A percentile compares a stretch with the other conserved stretches of the same genome.
Evolutionary conservation across 805 yeast genomes (phyloP).

Genomic region (Saccharomycopsis schoenii): DNA sequence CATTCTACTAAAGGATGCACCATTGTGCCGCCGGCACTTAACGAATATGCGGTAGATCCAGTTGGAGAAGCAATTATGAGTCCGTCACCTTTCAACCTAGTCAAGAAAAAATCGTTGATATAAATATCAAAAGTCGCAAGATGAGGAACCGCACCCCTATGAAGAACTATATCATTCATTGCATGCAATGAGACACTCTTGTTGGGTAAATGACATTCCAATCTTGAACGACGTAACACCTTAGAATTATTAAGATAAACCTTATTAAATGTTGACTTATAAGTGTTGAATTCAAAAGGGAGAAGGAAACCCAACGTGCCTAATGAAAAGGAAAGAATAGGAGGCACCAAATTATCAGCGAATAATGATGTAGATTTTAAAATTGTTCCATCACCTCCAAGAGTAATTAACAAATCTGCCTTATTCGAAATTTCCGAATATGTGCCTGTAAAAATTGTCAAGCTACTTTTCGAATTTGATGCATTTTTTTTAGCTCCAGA

Average conservation of each 20-base stretch:
- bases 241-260: conserved; percentile 62
- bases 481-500: not conserved
- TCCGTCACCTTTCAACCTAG: conserved; percentile 91
- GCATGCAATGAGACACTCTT: conserved; percentile 45
- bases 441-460: conserved; percentile 39
- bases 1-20: conserved; percentile 84
- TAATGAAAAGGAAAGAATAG: conserved; percentile 76
- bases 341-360: conserved; percentile 67
- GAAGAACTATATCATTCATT: conserved; percentile 85
- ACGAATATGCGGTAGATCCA: conserved; percentile 88
- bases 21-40: conserved; percentile 86
- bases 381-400: conserved; percentile 97
- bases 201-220: conserved; percentile 62
- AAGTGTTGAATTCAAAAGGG: conserved; percentile 71
- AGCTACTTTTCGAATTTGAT: not conserved
- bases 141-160: conserved; percentile 83
- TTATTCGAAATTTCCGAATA: conserved; percentile 46
- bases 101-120: conserved; percentile 74
- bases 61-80: conserved; percentile 81
- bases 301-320: conserved; percentile 86
- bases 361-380: conserved; percentile 75
- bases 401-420: conserved; percentile 72
- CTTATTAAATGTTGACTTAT: conserved; percentile 47
- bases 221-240: conserved; percentile 66
- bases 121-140: conserved; percentile 75